Evolutionary conservation across 345 rosid species (phyloP).

Genomic region (Hibiscus tridactylites): DNA sequence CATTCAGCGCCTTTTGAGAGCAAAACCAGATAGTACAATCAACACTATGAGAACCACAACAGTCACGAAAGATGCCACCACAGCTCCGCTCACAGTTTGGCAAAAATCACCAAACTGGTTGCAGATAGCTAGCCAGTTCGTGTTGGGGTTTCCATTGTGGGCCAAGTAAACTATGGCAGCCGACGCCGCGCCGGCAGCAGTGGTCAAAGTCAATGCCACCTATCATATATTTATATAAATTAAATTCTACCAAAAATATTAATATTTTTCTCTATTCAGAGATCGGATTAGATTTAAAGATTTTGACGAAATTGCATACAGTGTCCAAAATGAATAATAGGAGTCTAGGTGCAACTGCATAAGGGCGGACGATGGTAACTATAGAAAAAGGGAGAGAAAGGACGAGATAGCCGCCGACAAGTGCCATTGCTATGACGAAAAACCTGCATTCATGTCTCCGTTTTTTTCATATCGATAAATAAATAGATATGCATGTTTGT

Average conservation of each 20-base stretch:
- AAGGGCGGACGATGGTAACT: slow-evolving; percentile 67
- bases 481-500: too few relatives aligned
- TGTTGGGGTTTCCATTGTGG: slow-evolving; percentile 68
- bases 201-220: slow-evolving; percentile 56
- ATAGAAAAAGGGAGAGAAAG: slow-evolving; percentile 80
- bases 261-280: neutral
- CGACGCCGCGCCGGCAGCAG: slow-evolving; percentile 55
- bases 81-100: slow-evolving; percentile 70
- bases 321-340: slow-evolving; percentile 58
- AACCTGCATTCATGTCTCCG: slow-evolving; percentile 35
- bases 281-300: too few relatives aligned
- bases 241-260: neutral
- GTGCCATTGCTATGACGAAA: slow-evolving; percentile 59
- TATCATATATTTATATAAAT: slow-evolving; percentile 12
- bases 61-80: slow-evolving; percentile 56
- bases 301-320: slow-evolving; percentile 20
- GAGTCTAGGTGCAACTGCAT: slow-evolving; percentile 47
- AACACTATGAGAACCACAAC: slow-evolving; percentile 37
- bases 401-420: slow-evolving; percentile 55
- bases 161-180: slow-evolving; percentile 76
- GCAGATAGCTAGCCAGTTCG: slow-evolving; percentile 80
- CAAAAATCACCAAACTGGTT: slow-evolving; percentile 83
- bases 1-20: slow-evolving; percentile 37
- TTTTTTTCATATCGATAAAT: neutral
- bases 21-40: slow-evolving; percentile 53